Evolutionary conservation across 352 stramenopile species (phyloP), one percentile per base, ranked within the genome.

Genomic region (Phytopythium helicoides): DNA sequence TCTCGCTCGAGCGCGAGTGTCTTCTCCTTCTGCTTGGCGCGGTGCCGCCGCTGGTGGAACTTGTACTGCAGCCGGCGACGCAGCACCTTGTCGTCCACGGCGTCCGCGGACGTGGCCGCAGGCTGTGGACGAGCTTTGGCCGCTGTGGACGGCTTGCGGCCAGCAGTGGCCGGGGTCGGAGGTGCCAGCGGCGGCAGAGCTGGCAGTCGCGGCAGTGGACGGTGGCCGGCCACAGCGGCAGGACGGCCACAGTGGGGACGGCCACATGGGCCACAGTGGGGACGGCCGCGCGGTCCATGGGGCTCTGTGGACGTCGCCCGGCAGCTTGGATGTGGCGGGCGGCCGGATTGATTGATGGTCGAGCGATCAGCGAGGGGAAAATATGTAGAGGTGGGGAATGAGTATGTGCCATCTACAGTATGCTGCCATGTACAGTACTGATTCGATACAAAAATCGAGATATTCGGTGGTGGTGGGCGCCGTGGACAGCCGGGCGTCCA

Each of bases 11-110:
- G 69, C 47, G 47, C 60, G 25, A 71, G 28, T 34, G 62, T 55
- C 55, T 76, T 76, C 45, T 70, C 54, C 42, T 87, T 87, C 48
- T 86, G 73, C 63, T 86, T 82, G 41, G 76, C 77, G 19, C 77
- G 73, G 51, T 89, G 81, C 51, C 65, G 76, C 2, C 71, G 76
- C 54, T 91, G 77, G 53, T 88, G 76, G 52, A 81, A 71, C 33
- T 85, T 86, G 62, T 87, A 87, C 55, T 88, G 80, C 39, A 76
- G 60, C 7, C 76, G 68, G 23, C 68, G 52, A 4, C 70, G 65
- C 19, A 71, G 52, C 23, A 78, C 58, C 46, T 81, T 83, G 23
- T 89, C 69, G 38, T 75, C 60, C 28, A 40, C 40, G 15, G 19
- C 40, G 19, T 18, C 19, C 6, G 40, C 19, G 22, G 2, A 11